These are phyloP conservation scores for Volvariella surrecta DNA, from an alignment of 1,284 basidiomycete genomes.

Conservation along the genomic window DNA sequence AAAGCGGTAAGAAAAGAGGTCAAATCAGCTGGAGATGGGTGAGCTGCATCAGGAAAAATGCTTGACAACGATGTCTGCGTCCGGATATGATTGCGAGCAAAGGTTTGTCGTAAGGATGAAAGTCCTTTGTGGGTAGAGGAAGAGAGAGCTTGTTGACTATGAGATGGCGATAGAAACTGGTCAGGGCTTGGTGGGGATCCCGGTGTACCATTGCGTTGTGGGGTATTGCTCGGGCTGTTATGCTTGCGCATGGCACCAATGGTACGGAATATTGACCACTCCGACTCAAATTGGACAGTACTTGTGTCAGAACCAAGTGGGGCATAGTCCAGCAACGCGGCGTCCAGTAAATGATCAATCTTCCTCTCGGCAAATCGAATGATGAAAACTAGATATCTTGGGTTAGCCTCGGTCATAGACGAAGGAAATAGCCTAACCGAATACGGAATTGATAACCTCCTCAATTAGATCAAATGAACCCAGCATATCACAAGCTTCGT, in stretches of 20 bases:
- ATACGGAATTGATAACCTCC: conserved; percentile 91
- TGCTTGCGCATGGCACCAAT: conserved; percentile 61
- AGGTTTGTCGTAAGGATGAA: conserved; percentile 54
- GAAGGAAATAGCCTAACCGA: conserved; percentile 43
- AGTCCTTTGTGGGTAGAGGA: conserved; percentile 43
- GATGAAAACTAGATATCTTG: conserved; percentile 67
- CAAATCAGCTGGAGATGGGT: conserved; percentile 56
- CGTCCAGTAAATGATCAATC: conserved; percentile 83
- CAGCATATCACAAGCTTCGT: conserved; percentile 69
- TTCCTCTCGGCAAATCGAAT: conserved; percentile 87
- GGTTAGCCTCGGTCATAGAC: conserved; percentile 8
- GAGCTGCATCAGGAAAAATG: conserved; percentile 40
- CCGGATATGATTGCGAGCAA: conserved; percentile 41
- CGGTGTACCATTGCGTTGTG: conserved; percentile 27
- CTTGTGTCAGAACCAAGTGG: conserved; percentile 75
- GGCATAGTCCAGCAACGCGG: conserved; percentile 79
- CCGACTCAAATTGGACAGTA: conserved; percentile 87
- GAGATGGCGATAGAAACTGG: conserved; percentile 42
- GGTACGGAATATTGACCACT: conserved; percentile 87
- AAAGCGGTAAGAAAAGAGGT: conserved; percentile 84
- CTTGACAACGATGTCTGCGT: conserved; percentile 38
- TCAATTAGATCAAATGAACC: conserved; percentile 75
- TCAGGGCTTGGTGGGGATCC: conserved; percentile 37
- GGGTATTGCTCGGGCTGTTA: conserved; percentile 19
- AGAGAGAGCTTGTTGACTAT: conserved; percentile 26